A percentile compares a stretch with the other conserved stretches of the same genome.
Conservation (phyloP, 2,329 filamentous ascomycete species). For the Coniochaeta pulveracea region DNA sequence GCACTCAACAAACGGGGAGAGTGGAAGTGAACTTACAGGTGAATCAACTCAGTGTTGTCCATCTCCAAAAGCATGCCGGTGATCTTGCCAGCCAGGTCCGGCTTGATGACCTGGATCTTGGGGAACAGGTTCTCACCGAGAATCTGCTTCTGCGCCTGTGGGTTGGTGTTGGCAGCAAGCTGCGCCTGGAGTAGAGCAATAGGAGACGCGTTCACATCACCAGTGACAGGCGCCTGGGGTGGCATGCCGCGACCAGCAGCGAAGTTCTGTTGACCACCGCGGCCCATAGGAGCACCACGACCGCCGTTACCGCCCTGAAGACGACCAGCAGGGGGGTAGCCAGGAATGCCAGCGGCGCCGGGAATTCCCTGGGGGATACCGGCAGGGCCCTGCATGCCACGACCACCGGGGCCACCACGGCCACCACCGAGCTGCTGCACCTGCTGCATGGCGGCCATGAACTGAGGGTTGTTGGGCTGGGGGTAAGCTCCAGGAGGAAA, state of each 20-base stretch:
- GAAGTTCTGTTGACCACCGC: conserved; percentile 28
- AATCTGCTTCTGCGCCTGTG: conserved; percentile 93
- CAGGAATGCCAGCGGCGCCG: conserved; percentile 39
- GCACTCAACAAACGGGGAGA: background rate
- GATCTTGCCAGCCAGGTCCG: conserved; percentile 95
- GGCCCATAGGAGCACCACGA: conserved; percentile 24
- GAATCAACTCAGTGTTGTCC: conserved; percentile 90
- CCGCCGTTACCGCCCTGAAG: conserved; percentile 32
- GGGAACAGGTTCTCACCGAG: conserved; percentile 96
- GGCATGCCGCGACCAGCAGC: conserved; percentile 29
- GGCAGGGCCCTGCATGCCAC: conserved; percentile 54
- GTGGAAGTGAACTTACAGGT: conserved; percentile 61
- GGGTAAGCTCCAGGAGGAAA: conserved; percentile 70
- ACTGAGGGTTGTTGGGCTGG: conserved; percentile 69
- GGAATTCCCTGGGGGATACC: conserved; percentile 47
- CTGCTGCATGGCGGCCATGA: conserved; percentile 75
- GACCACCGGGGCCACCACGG: conserved; percentile 54
- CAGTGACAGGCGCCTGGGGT: conserved; percentile 21
- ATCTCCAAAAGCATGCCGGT: conserved; percentile 99
- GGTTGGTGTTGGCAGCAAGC: conserved; percentile 38
- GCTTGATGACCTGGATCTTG: conserved; percentile 92
- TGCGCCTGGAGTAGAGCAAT: conserved; percentile 42
- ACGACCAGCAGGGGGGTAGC: conserved; percentile 43
- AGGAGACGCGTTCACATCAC: conserved; percentile 26
- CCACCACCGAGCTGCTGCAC: conserved; percentile 49